Conservation (phyloP, 768 basidiomycete species). For the Tylopilus balloui region DNA sequence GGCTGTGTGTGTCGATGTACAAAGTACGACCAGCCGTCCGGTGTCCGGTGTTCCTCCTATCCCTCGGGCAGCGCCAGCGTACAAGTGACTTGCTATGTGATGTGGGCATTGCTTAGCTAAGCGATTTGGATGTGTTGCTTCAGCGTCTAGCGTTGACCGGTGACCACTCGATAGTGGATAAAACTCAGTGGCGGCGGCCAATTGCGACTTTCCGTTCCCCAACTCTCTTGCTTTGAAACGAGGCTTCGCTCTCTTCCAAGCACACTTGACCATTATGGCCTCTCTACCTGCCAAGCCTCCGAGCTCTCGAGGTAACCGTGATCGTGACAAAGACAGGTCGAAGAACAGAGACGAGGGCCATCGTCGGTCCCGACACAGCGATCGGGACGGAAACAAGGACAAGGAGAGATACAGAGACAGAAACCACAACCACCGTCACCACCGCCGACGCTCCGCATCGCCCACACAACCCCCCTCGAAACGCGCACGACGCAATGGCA, state of each 20-base stretch:
- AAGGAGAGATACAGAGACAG: slow-evolving; percentile 1
- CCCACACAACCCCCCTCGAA: slow-evolving; percentile 16
- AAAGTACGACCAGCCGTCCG: not conserved
- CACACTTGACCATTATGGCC: slow-evolving; percentile 12
- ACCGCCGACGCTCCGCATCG: slow-evolving; percentile 11
- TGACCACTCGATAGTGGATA: too few species aligned
- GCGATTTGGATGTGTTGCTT: too few species aligned
- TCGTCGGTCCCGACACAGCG: too few species aligned
- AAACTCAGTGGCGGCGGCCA: too few species aligned
- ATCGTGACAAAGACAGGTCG: slow-evolving; percentile 2
- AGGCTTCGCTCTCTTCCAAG: too few species aligned
- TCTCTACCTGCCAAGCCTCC: slow-evolving; percentile 17
- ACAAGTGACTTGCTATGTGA: too few species aligned
- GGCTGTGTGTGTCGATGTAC: not conserved
- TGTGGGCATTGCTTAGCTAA: too few species aligned
- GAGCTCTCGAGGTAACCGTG: slow-evolving; percentile 13
- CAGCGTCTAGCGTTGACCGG: too few species aligned
- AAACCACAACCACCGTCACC: not conserved
- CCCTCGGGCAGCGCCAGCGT: too few species aligned
- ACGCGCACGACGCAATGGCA: slow-evolving; percentile 21
- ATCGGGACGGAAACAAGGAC: slow-evolving; percentile 2
- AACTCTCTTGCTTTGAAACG: too few species aligned
- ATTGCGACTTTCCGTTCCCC: too few species aligned
- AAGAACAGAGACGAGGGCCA: not conserved
- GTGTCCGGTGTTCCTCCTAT: too few species aligned